Evolutionary conservation across 1,284 basidiomycete genomes (phyloP).

Genomic region (Athelia sp.): DNA sequence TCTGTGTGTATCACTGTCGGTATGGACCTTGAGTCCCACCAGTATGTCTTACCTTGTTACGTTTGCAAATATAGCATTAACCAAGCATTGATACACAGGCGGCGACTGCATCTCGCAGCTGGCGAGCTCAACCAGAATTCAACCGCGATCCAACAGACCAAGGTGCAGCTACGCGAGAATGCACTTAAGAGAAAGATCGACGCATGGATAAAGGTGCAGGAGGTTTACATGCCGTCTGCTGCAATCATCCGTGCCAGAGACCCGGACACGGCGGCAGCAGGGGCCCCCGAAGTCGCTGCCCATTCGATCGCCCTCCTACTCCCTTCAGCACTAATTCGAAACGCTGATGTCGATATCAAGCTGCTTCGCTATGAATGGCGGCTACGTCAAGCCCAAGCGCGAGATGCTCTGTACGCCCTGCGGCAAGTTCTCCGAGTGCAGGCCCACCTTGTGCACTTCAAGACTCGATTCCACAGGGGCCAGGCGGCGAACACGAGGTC

Average conservation of each 20-base stretch:
- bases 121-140: not conserved
- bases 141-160: slow-evolving; percentile 1
- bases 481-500: slow-evolving; percentile 6
- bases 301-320: not conserved
- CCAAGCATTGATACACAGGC: too few relatives aligned
- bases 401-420: slow-evolving; percentile 3
- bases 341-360: not conserved
- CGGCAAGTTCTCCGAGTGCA: slow-evolving; percentile 6
- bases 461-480: slow-evolving; percentile 8
- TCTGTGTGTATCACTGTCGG: not conserved
- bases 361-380: slow-evolving; percentile 3
- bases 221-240: slow-evolving; percentile 6
- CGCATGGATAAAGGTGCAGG: slow-evolving; percentile 6
- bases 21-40: not conserved
- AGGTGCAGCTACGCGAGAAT: slow-evolving; percentile 3
- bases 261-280: too few relatives aligned
- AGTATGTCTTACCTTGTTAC: not conserved
- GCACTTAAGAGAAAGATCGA: slow-evolving; percentile 3
- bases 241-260: not conserved
- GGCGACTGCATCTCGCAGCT: slow-evolving; percentile 2
- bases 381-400: slow-evolving; percentile 7
- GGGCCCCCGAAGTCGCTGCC: too few relatives aligned
- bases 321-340: not conserved
- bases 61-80: too few relatives aligned
- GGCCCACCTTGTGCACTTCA: slow-evolving; percentile 5